Evolutionary conservation across 768 basidiomycete species (phyloP), one percentile per base, ranked within the genome.

Genomic region (Calocybe indica): DNA sequence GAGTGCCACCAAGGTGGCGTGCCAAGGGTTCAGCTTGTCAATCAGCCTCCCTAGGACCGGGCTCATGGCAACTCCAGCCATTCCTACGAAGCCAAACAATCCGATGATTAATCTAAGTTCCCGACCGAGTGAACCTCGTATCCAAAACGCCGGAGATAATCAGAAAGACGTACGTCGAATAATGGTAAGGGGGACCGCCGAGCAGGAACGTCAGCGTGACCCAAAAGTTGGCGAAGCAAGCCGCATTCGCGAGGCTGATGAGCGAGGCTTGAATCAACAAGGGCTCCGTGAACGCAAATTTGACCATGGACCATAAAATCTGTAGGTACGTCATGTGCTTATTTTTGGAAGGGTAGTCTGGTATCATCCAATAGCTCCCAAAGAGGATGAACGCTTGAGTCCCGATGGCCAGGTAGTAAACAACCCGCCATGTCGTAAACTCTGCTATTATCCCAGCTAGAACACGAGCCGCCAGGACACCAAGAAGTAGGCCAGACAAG

Each of bases 311-410:
- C 59, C 68, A 76, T 32, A 88, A 63, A 42, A 91, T 83, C 12
- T 79, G 63, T 52, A 69, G 71, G 62, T 92, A 92, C 5, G 78
- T 76, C 52, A 88, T 46, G 42, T 75, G 68, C 30, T 57, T 62
- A 58, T 85, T 84, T 62, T 85, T 90, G 10, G 83, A 77, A 1
- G 88, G 90, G 58, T 85, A 90, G 63, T 92, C 88, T 0, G 89
- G 90, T 10, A 92, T 65, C 48, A 81, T 56, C 28, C 77, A 62
- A 57, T 85, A 92, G 35, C 79, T 66, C 15, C 83, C 70, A 3
- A 73, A 35, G 7, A 83, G 64, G 12, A 88, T 78, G 29, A 76
- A 45, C 50, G 52, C 68, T 60, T 90, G 90, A 14, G 88, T 66
- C 2, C 81, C 86, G 37, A 89, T 76, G 3, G 86, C 76, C 61